These are phyloP conservation scores for Phalaenopsis hybrid DNA, from an alignment of 116 monocot species.

Conservation along the genomic window DNA sequence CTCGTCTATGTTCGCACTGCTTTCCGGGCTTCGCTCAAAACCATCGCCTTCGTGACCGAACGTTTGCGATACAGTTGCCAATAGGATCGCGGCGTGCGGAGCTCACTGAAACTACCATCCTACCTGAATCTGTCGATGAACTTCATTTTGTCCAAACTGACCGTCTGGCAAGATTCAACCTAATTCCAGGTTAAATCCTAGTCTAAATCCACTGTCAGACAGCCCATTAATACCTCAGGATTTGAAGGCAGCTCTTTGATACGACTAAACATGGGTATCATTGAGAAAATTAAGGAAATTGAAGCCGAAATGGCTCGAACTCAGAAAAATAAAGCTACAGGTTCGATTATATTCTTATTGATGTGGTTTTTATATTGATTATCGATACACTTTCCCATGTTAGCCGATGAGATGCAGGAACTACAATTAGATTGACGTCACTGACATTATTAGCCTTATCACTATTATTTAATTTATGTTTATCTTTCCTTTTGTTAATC, in stretches of 20 bases:
- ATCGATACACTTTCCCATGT: not conserved
- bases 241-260: not conserved
- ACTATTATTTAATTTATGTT: too few species aligned
- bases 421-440: not conserved
- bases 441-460: too few species aligned
- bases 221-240: not conserved
- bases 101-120: too few species aligned
- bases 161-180: too few species aligned
- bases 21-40: too few species aligned
- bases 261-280: conserved; percentile 68
- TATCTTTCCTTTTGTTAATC: too few species aligned
- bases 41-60: too few species aligned
- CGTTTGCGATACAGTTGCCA: too few species aligned
- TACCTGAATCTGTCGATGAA: not conserved
- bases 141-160: not conserved
- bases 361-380: not conserved
- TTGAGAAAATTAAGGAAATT: conserved; percentile 97
- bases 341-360: conserved; percentile 19
- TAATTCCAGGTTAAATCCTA: too few species aligned
- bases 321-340: conserved; percentile 98
- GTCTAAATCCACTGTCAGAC: too few species aligned
- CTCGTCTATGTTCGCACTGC: too few species aligned
- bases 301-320: conserved; percentile 97
- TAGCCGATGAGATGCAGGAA: not conserved
- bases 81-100: too few species aligned